A percentile compares a stretch with the other conserved stretches of the same genome.
Conservation (phyloP, 768 basidiomycete genomes). For the Pisolithus marmoratus region DNA sequence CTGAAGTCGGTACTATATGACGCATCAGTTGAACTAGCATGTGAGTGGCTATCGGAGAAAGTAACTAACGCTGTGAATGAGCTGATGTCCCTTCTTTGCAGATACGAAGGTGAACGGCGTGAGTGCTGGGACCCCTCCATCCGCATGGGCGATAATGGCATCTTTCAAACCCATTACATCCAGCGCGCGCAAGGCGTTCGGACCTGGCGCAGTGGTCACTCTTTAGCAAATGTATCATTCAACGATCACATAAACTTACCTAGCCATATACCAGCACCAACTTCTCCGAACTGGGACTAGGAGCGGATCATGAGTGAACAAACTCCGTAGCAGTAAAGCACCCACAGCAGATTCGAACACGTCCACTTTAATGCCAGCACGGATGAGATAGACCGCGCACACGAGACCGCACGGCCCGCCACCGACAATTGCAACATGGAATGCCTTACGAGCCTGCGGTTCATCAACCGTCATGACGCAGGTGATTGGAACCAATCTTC, state of each 20-base stretch:
- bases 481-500: neutral
- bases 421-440: conserved; percentile 48
- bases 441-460: conserved; percentile 27
- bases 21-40: neutral
- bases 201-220: conserved; percentile 26
- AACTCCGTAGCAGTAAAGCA: neutral
- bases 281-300: conserved; percentile 44
- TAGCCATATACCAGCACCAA: conserved; percentile 51
- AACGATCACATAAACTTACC: conserved; percentile 24
- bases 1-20: conserved; percentile 27
- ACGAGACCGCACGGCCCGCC: conserved; percentile 52
- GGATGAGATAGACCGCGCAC: conserved; percentile 39
- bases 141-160: conserved; percentile 33
- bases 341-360: conserved; percentile 49
- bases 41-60: too few species aligned
- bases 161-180: conserved; percentile 40
- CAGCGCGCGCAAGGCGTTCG: conserved; percentile 45
- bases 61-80: conserved; percentile 37
- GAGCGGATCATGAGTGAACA: neutral
- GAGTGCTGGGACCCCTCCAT: conserved; percentile 26
- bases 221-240: neutral
- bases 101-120: conserved; percentile 37
- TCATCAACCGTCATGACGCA: neutral
- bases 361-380: conserved; percentile 39
- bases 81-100: conserved; percentile 37